Evolutionary conservation across 2,329 filamentous ascomycete genomes (phyloP).

Genomic region (Exophiala mesophila): DNA sequence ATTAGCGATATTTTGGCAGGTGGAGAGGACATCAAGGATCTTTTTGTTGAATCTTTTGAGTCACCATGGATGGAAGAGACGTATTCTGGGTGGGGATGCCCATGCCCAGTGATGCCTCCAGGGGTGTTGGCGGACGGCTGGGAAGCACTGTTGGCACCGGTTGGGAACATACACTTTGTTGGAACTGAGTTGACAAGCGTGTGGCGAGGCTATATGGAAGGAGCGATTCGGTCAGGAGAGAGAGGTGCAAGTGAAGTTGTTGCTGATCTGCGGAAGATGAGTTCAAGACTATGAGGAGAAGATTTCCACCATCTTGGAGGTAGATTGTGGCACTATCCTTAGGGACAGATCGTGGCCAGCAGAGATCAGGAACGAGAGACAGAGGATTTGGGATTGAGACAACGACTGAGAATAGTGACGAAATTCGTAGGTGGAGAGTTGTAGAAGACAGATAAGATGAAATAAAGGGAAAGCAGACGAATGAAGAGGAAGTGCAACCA

Average conservation of each 20-base stretch:
- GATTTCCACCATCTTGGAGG: too few species aligned
- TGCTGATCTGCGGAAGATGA: conserved; percentile 37
- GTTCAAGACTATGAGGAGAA: conserved; percentile 12
- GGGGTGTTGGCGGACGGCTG: conserved; percentile 36
- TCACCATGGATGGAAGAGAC: conserved; percentile 37
- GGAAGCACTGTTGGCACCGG: conserved; percentile 33
- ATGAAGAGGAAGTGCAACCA: too few species aligned
- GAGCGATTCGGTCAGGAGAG: conserved; percentile 49
- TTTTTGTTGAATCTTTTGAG: conserved; percentile 26
- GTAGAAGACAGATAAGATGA: too few species aligned
- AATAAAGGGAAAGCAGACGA: too few species aligned
- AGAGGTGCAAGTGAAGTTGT: conserved; percentile 36
- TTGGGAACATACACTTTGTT: conserved; percentile 47
- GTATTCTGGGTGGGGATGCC: conserved; percentile 38
- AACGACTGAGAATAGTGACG: too few species aligned
- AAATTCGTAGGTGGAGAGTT: too few species aligned
- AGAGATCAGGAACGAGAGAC: too few species aligned
- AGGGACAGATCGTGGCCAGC: too few species aligned
- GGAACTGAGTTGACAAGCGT: conserved; percentile 51
- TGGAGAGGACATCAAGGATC: conserved; percentile 12
- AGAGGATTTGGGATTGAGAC: too few species aligned
- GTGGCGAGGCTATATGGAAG: conserved; percentile 59
- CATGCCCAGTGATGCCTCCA: conserved; percentile 35
- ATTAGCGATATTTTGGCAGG: conserved; percentile 30
- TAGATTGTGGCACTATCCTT: too few species aligned